These are phyloP conservation scores for Dryadomyces quercus-mongolicae DNA, from an alignment of 2,329 filamentous ascomycete genomes.

Conservation along the genomic window DNA sequence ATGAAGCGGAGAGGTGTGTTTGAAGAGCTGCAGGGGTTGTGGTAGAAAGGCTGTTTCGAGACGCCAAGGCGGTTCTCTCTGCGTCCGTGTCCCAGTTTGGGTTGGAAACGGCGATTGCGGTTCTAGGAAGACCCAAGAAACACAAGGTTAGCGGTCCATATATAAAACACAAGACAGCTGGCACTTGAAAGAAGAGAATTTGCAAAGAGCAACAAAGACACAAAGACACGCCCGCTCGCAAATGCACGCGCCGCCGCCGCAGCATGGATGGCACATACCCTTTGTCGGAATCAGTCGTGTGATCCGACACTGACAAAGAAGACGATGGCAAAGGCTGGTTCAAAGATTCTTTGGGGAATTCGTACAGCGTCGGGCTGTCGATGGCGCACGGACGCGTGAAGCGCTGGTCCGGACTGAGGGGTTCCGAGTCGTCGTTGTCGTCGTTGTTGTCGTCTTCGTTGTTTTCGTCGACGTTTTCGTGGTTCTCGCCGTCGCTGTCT, in stretches of 20 bases:
- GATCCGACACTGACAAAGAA: conserved; percentile 3
- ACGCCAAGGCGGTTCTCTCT: conserved; percentile 14
- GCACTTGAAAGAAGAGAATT: neutral
- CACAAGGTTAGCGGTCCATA: neutral
- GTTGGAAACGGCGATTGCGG: neutral
- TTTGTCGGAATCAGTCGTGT: neutral
- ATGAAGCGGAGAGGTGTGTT: conserved; percentile 26
- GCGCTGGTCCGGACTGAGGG: conserved; percentile 37
- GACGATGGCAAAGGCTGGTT: conserved; percentile 1
- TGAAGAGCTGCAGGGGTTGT: conserved; percentile 30
- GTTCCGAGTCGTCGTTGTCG: conserved; percentile 21
- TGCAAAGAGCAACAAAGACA: neutral
- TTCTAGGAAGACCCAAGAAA: neutral
- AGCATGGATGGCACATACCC: neutral
- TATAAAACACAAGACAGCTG: neutral
- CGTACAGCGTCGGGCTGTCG: conserved; percentile 51
- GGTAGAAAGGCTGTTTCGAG: conserved; percentile 25
- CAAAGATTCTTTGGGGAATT: conserved; percentile 27
- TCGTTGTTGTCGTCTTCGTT: conserved; percentile 5
- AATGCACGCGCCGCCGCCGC: too few relatives aligned
- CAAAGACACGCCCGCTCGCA: neutral
- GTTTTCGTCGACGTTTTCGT: conserved; percentile 11
- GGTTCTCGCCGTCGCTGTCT: conserved; percentile 22
- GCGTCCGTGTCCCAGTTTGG: conserved; percentile 14
- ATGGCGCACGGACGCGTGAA: conserved; percentile 43